A percentile compares a stretch with the other conserved stretches of the same genome.
Conservation (phyloP, 2,329 filamentous ascomycete genomes). For the Magnaporthiopsis incrustans region DNA sequence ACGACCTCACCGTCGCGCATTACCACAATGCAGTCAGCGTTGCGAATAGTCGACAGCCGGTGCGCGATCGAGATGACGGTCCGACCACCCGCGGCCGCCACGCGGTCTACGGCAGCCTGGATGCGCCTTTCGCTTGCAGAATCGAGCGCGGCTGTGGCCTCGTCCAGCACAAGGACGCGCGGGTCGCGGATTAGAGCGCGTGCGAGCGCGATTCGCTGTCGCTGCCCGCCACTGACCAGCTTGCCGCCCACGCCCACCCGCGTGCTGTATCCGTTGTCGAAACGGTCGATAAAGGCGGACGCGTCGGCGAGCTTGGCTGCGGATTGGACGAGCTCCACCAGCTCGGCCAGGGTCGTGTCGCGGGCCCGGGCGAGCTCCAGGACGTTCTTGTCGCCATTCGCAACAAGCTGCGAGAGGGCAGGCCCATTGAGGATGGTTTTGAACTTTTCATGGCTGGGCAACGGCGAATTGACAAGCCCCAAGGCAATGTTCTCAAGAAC, state of each 20-base stretch:
- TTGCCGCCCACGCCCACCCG: constrained; percentile 45
- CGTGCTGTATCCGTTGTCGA: constrained; percentile 46
- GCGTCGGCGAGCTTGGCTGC: constrained; percentile 50
- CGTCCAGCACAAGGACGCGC: constrained; percentile 17
- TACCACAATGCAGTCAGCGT: constrained; percentile 54
- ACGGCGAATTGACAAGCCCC: constrained; percentile 28
- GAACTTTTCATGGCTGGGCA: constrained; percentile 24
- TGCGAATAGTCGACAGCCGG: constrained; percentile 42
- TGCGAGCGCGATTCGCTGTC: constrained; percentile 43
- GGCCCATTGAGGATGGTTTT: constrained; percentile 31
- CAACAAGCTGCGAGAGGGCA: constrained; percentile 35
- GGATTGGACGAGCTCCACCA: constrained; percentile 34
- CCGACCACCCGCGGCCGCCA: constrained; percentile 32
- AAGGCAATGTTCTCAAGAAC: constrained; percentile 36
- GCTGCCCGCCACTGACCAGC: constrained; percentile 51
- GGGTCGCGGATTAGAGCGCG: constrained; percentile 8
- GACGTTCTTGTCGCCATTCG: constrained; percentile 15
- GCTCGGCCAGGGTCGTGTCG: constrained; percentile 25
- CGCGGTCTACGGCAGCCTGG: constrained; percentile 35
- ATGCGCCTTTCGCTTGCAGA: constrained; percentile 49
- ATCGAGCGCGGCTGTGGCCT: constrained; percentile 54
- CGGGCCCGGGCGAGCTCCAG: neutral
- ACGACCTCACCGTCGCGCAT: constrained; percentile 45
- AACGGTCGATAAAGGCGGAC: constrained; percentile 41
- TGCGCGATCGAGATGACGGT: constrained; percentile 57